Evolutionary conservation across 2,329 filamentous ascomycete species (phyloP).

Genomic region (Epichloe coenophiala): DNA sequence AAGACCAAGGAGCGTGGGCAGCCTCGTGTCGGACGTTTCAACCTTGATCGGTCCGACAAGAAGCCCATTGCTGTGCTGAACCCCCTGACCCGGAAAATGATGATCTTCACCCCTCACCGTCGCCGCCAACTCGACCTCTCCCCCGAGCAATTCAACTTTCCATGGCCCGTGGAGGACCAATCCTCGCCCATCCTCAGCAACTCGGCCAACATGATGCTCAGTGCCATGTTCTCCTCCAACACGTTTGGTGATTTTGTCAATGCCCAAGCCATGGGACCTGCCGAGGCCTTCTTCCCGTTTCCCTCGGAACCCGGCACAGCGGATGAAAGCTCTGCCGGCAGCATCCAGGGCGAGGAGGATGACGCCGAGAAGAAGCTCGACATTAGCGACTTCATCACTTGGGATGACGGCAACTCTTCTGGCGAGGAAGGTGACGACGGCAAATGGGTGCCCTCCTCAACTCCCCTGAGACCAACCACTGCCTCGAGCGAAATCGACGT

Average conservation of each 20-base stretch:
- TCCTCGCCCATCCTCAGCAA: slow-evolving; percentile 49
- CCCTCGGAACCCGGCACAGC: slow-evolving; percentile 43
- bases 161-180: slow-evolving; percentile 26
- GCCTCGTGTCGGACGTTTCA: slow-evolving; percentile 41
- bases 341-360: slow-evolving; percentile 39
- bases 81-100: slow-evolving; percentile 44
- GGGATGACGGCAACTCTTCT: slow-evolving; percentile 44
- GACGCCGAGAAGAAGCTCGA: slow-evolving; percentile 52
- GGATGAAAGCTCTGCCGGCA: slow-evolving; percentile 31
- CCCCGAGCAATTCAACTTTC: slow-evolving; percentile 41
- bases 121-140: slow-evolving; percentile 37
- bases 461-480: slow-evolving; percentile 36
- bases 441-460: slow-evolving; percentile 35
- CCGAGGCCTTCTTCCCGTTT: slow-evolving; percentile 64
- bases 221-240: slow-evolving; percentile 49
- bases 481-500: slow-evolving; percentile 32
- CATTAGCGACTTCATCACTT: slow-evolving; percentile 61
- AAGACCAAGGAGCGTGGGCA: slow-evolving; percentile 32
- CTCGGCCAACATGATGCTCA: slow-evolving; percentile 66
- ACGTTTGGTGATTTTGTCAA: slow-evolving; percentile 44
- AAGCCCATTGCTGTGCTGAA: slow-evolving; percentile 48
- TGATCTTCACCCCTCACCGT: slow-evolving; percentile 46
- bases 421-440: slow-evolving; percentile 44
- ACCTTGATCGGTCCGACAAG: slow-evolving; percentile 37
- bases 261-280: slow-evolving; percentile 55